Base-by-base conservation (phyloP, 176 grass and related monocot species). In the Bonia amplexicaulis region DNA sequence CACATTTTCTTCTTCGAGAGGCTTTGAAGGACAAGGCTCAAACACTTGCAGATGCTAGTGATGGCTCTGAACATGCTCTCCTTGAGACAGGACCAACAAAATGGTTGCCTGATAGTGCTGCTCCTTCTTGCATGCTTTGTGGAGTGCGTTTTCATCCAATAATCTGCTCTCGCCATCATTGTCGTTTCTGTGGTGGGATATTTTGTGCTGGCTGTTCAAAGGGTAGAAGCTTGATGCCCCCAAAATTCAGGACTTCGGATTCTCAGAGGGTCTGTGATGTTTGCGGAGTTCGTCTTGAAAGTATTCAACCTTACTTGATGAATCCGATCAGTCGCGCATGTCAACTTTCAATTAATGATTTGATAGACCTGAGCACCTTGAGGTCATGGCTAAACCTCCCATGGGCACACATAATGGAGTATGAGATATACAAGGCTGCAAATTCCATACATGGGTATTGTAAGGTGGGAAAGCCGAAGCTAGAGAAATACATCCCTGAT, bases 401-500 rank as follows among this genome's bases (percentile, higher is more conserved):
- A 63, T 95, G 92, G 92, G 85, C 82, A 59, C 69, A 22, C 14
- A 86, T 72, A 1, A 95, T 98, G 95, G 95, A 98, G 57, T 92
- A 98, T 76, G 93, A 98, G 85, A 98, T 98, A 70, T 98, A 98
- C 72, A 98, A 98, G 69, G 93, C 95, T 86, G 77, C 91, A 84
- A 98, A 98, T 86, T 88, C 89, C 45, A 79, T 95, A 72, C 71
- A 37, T 37, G 31, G 31, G 31, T 33, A 33, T 33, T 33, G 31
- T 33, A 33, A 33, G 3, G 54, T 59, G 22, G 55, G 55, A 59
- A 59, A 59, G 22, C 55, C 23, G 55, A 59, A n/a, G 10, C 55
- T 2, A n/a, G 55, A 59, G 55, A 23, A 59, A 59, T 59, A 22
- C 22, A 59, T 59, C 22, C 55, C 9, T 59, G 55, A 59, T 59